Evolutionary conservation across 331 rosid genomes (phyloP).

Genomic region (Dryas integrifolia): DNA sequence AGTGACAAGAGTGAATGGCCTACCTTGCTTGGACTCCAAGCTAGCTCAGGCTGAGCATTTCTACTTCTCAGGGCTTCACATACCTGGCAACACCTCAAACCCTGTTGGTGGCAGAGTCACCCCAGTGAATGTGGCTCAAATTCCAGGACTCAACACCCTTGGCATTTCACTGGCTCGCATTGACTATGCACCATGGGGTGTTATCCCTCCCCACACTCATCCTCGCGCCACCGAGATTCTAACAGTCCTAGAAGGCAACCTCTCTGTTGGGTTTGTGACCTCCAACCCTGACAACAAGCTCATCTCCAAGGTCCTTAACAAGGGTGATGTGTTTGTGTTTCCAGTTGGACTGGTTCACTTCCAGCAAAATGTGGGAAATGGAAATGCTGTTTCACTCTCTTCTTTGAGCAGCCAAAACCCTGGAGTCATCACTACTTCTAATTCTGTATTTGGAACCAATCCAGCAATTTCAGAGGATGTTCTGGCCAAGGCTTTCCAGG

Average conservation of each 20-base stretch:
- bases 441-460: slow-evolving; percentile 9
- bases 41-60: slow-evolving; percentile 6
- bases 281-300: slow-evolving; percentile 16
- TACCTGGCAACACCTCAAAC: slow-evolving; percentile 3
- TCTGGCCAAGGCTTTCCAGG: slow-evolving; percentile 17
- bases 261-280: slow-evolving; percentile 19
- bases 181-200: not conserved
- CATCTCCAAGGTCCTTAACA: slow-evolving; percentile 11
- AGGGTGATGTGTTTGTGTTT: slow-evolving; percentile 17
- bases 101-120: not conserved
- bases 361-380: slow-evolving; percentile 5
- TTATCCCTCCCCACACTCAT: slow-evolving; percentile 11
- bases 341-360: slow-evolving; percentile 15
- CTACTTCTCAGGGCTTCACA: slow-evolving; percentile 6
- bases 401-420: slow-evolving; percentile 25
- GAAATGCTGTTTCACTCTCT: slow-evolving; percentile 11
- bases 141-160: slow-evolving; percentile 14
- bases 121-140: slow-evolving; percentile 9
- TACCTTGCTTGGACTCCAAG: slow-evolving; percentile 8
- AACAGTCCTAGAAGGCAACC: slow-evolving; percentile 7
- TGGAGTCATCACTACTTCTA: slow-evolving; percentile 18
- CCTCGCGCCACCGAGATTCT: slow-evolving; percentile 1
- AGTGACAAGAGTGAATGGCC: slow-evolving; percentile 7
- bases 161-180: slow-evolving; percentile 4
- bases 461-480: slow-evolving; percentile 17